Base-by-base conservation (phyloP, 2,329 filamentous ascomycete genomes). In the Phaeoacremonium minimum region DNA sequence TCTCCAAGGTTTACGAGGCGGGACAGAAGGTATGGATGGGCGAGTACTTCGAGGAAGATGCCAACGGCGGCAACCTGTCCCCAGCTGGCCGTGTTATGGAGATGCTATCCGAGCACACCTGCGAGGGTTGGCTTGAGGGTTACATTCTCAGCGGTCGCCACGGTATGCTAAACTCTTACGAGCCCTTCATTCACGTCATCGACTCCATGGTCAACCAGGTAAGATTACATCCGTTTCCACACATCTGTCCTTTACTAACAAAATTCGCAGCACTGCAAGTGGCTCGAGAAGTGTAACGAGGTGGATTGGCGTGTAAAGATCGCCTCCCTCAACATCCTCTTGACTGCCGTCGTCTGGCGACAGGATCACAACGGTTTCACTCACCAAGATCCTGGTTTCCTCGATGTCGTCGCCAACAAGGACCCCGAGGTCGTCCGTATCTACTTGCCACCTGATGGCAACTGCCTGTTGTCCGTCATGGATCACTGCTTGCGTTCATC, bases 291-390 rank as follows among this genome's bases (percentile, higher is more conserved):
- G 64, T 85, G 80, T 46, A 66, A 80, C n/a, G 85, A 89, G 52
- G 80, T 89, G 15, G 78, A 85, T 50, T 90, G 85, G 85, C 78
- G 85, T 35, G 75, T 70, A 48, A 82, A 82, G 57, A 66, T 89
- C 9, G 74, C 84, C 7, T 88, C 84, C 1, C 75, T 90, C 48
- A 90, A 90, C 63, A 88, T 89, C 46, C 73, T 90, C 12, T 71
- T 89, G 36, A 89, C 85, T 2, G 79, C 83, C 3, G 85, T 86
- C 7, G 84, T 89, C 40, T 89, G 85, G 85, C 69, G 85, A 50
- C 85, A 89, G 64, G 85, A 89, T 46, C 85, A 89, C 67, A 90
- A 89, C 50, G 85, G 85, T 22, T 90, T 90, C 63, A 88, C 83
- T 0, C 85, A 89, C 55, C 85, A 89, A 56, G 84, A 88, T 46